Evolutionary conservation across 1,284 basidiomycete species (phyloP), one percentile per base, ranked within the genome.

Genomic region (Inonotus obliquus): DNA sequence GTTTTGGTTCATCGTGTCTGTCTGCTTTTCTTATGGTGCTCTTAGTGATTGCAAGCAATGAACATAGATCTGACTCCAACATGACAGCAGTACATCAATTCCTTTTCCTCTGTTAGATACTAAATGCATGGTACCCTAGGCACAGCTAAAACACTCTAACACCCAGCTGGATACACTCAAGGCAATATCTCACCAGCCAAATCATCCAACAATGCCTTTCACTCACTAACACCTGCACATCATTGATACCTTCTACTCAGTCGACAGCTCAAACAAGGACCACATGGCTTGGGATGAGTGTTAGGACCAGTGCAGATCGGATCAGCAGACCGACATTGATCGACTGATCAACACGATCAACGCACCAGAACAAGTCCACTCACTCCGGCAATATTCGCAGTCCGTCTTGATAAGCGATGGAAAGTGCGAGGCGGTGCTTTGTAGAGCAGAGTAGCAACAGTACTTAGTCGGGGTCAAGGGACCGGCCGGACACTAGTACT

Each of bases 211-310:
- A 17, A 79, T 82, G 7, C 82, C 85, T 2, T 78, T 98, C 21
- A 78, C 80, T 47, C 96, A 96, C 76, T 78, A 77, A 48, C 94
- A 98, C 71, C 83, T 86, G 5, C 84, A 85, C 67, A 84, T 96
- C 63, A 74, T 90, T 60, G 96, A 99, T 77, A 82, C 84, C 4
- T 97, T 97, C 74, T 92, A 92, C 75, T 44, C 77, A 1, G 60
- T 75, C 1, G 84, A 86, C 21, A 74, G 74, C 60, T 62, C 72
- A 2, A 84, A 86, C 10, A 94, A 91, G 71, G 80, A 94, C 45
- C 86, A 96, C 39, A 91, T 98, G 2, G 96, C 94, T 35, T 81
- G 86, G 48, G 88, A 96, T n/a, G n/a, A n/a, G n/a, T n/a, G n/a
- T n/a, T n/a, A n/a, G n/a, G n/a, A n/a, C n/a, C n/a, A n/a, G n/a